Conservation (phyloP, 192 early-diverging fungal genomes). For the Backusella tuberculispora region DNA sequence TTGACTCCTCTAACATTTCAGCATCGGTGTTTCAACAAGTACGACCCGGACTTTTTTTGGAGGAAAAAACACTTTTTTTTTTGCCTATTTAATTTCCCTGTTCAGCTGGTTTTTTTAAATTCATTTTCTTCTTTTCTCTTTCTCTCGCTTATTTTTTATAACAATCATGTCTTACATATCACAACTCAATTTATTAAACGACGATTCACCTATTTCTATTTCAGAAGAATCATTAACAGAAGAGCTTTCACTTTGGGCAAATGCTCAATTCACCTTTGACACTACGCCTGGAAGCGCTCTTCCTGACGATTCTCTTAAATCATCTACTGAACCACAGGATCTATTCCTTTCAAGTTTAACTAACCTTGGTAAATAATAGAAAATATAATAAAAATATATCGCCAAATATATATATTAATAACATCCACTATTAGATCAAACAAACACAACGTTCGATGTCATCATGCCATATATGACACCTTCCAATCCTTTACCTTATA, state of each 20-base stretch:
- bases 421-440: neutral
- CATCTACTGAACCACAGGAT: neutral
- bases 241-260: conserved; percentile 73
- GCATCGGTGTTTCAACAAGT: neutral
- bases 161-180: conserved; percentile 38
- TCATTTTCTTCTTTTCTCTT: neutral
- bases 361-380: conserved; percentile 16
- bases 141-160: neutral
- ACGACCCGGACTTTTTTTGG: conserved; percentile 6
- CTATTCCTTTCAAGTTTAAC: neutral
- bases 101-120: neutral
- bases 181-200: conserved; percentile 32
- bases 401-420: neutral
- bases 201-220: conserved; percentile 42
- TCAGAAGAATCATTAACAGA: conserved; percentile 64
- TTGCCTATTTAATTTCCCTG: conserved; percentile 14
- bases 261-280: conserved; percentile 76
- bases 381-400: neutral
- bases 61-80: conserved; percentile 2
- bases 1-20: too few relatives aligned
- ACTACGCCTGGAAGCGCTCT: conserved; percentile 51
- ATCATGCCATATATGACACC: conserved; percentile 17
- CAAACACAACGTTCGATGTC: neutral
- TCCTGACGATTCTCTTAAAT: conserved; percentile 37
- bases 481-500: neutral